These are phyloP conservation scores for Pseudopithomyces maydicus DNA, from an alignment of 2,329 filamentous ascomycete genomes.

Conservation along the genomic window DNA sequence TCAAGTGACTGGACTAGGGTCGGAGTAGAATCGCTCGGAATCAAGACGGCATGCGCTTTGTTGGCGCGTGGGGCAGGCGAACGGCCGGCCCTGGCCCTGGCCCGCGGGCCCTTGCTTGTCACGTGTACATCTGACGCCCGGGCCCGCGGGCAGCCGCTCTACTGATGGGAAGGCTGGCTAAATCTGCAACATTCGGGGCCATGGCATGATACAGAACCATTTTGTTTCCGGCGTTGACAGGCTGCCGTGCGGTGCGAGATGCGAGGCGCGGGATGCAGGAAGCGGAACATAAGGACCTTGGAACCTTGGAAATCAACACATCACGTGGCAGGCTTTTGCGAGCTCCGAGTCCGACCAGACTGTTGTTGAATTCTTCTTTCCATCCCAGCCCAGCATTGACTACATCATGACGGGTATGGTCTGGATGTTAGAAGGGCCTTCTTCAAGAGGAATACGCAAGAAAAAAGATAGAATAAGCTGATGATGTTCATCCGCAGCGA, in stretches of 20 bases:
- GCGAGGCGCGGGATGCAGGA: too few relatives aligned
- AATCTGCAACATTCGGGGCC: not conserved
- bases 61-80: slow-evolving; percentile 2
- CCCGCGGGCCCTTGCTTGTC: slow-evolving; percentile 5
- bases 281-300: too few relatives aligned
- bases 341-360: not conserved
- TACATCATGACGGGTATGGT: not conserved
- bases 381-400: not conserved
- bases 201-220: not conserved
- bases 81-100: too few relatives aligned
- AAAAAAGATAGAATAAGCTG: too few relatives aligned
- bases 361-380: not conserved
- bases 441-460: too few relatives aligned
- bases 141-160: slow-evolving; percentile 15
- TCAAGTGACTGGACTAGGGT: not conserved
- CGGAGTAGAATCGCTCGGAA: not conserved
- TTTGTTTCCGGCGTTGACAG: too few relatives aligned
- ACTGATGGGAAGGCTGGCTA: too few relatives aligned
- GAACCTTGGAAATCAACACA: not conserved
- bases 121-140: slow-evolving; percentile 1
- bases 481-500: slow-evolving; percentile 5
- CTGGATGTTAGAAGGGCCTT: not conserved
- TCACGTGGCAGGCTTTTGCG: not conserved
- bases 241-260: too few relatives aligned
- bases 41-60: not conserved